Conservation (phyloP, 2,329 filamentous ascomycete species). For the Sphaerulina vaccinii region DNA sequence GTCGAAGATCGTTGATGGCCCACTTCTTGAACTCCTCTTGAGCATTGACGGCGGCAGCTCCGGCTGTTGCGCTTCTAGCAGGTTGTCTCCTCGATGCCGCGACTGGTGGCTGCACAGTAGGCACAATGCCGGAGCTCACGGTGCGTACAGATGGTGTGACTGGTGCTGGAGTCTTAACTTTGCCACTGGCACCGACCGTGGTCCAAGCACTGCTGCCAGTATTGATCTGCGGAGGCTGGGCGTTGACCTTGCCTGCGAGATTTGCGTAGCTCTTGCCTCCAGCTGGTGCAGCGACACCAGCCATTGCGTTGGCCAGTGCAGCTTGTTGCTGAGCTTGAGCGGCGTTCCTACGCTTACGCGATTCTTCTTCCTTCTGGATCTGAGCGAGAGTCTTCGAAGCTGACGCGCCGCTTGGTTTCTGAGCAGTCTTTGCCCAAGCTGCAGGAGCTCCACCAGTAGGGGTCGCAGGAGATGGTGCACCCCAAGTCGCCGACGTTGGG, state of each 20-base stretch:
- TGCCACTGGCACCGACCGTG: conserved; percentile 90
- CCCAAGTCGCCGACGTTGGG: conserved; percentile 87
- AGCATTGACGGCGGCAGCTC: conserved; percentile 59
- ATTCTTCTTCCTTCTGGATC: conserved; percentile 94
- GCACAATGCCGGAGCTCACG: conserved; percentile 46
- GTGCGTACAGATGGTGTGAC: conserved; percentile 47
- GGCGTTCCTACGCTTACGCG: conserved; percentile 73
- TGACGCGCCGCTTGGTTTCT: conserved; percentile 48
- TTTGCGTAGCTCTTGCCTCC: conserved; percentile 89
- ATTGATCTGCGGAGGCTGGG: conserved; percentile 40
- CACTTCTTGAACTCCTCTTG: conserved; percentile 94
- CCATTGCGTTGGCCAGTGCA: conserved; percentile 42
- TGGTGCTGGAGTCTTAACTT: conserved; percentile 72
- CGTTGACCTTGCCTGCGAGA: conserved; percentile 73
- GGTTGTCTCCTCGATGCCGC: conserved; percentile 40
- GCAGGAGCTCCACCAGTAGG: conserved; percentile 47
- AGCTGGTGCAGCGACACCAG: conserved; percentile 45
- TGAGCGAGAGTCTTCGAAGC: conserved; percentile 89
- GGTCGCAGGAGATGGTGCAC: conserved; percentile 67
- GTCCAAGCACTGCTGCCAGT: conserved; percentile 73
- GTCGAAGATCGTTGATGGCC: conserved; percentile 74
- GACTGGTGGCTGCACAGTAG: conserved; percentile 27
- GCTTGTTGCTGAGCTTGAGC: conserved; percentile 48
- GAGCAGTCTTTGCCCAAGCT: conserved; percentile 67
- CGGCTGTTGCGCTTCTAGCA: conserved; percentile 57